Evolutionary conservation across 2,329 filamentous ascomycete genomes (phyloP), one percentile per base, ranked within the genome.

Genomic region (Colletotrichum cordylinicola): DNA sequence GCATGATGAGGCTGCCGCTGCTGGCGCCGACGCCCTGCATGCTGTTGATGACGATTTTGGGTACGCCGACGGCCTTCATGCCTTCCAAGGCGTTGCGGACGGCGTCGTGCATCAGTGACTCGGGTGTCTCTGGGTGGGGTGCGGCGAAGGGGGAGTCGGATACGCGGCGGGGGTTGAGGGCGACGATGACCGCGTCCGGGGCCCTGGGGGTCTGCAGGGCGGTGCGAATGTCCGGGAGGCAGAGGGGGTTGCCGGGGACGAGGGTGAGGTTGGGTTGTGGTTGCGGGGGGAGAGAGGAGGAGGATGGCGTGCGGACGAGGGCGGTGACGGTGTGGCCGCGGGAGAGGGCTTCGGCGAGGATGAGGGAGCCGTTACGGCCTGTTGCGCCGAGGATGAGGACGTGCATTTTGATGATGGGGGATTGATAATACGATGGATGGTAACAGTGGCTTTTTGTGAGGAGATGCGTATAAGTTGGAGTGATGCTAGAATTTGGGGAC

Each of bases 11-110:
- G 66, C 86, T 85, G 0, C 73, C 31, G 80, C 83, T 87, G 6
- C 89, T 90, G 35, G 83, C 80, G 0, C 86, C 88, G 2, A 87
- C 85, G 13, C 90, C 90, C 75, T 88, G 86, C 2, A 88, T 86
- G 15, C 87, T 89, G 81, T 91, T 86, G 64, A 89, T 82, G 31
- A 91, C 84, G 3, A 90, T 78, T 67, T 88, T 90, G 9, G 58
- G 72, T 18, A 31, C 62, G 76, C 66, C 12, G 84, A 81, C 1
- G 80, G 82, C 80, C 67, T 84, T 81, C 84, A 87, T 87, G 6
- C 80, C 82, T 1, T 81, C 76, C 15, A 86, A 77, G 4, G 85
- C 77, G 60, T 86, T 85, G 27, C 79, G 80, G 18, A 86, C 83
- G 18, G 85, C 83, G 71, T 87, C 84, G 3, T 86, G 84, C 83